phyloP scores from a whole-genome alignment of 164 flowering plant species.

The Vitis labrusca region DNA sequence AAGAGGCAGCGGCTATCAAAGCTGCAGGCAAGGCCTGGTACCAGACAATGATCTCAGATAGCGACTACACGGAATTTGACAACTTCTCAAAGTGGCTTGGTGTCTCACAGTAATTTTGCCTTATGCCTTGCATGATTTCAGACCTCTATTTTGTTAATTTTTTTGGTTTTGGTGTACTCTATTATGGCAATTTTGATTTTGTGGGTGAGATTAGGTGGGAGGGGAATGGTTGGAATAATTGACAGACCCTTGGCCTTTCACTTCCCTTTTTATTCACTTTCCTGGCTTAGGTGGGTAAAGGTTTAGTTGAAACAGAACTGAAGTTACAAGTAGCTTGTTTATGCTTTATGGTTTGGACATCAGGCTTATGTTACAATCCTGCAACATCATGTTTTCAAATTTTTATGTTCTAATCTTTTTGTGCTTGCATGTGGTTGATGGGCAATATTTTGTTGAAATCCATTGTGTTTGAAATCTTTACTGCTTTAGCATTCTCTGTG shows the following conservation, averaged over 20 bases:
- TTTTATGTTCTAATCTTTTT: no score
- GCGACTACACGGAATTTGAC: conserved; percentile 82
- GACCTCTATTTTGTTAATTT: conserved; percentile 2
- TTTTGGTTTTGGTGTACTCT: neutral
- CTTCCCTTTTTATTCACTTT: neutral
- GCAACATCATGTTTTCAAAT: no score
- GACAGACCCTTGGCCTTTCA: neutral
- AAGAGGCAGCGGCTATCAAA: conserved; percentile 62
- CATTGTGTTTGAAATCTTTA: no score
- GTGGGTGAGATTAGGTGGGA: neutral
- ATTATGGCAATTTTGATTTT: neutral
- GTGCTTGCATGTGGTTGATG: no score
- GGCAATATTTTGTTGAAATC: no score
- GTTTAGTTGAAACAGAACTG: no score
- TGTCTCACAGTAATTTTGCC: conserved; percentile 54
- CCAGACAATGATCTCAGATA: conserved; percentile 78
- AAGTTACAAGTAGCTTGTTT: no score
- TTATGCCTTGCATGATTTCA: neutral
- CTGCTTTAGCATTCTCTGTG: no score
- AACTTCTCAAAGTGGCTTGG: conserved; percentile 87
- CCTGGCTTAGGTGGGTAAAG: no score
- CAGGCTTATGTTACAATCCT: no score
- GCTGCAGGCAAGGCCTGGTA: conserved; percentile 80
- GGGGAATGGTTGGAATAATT: neutral
- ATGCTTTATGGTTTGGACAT: no score